These are phyloP conservation scores for Pogostemon cablin DNA, from an alignment of 257 asterid genomes.

Conservation along the genomic window DNA sequence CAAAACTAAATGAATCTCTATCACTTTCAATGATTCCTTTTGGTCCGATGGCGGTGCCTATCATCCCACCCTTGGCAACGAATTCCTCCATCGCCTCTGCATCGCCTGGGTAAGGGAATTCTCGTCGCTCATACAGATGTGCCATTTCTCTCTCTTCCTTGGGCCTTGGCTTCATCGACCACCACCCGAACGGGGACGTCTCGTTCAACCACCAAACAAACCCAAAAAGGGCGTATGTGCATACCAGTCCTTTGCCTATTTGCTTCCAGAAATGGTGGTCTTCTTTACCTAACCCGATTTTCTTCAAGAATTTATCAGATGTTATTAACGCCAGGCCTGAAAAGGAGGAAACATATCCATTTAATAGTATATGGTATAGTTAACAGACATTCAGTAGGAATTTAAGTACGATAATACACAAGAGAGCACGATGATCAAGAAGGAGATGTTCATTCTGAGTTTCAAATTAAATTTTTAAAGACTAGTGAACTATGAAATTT, in stretches of 20 bases:
- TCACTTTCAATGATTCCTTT: conserved; percentile 50
- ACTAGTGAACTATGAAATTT: too few species aligned
- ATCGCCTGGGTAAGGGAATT: conserved; percentile 88
- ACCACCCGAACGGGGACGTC: conserved; percentile 95
- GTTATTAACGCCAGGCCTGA: conserved; percentile 50
- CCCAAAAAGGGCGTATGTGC: conserved; percentile 79
- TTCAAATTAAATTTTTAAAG: too few species aligned
- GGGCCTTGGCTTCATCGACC: conserved; percentile 83
- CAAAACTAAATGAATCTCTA: conserved; percentile 29
- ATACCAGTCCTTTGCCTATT: conserved; percentile 68
- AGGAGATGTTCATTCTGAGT: too few species aligned
- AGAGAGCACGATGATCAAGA: conserved; percentile 9
- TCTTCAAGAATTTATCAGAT: conserved; percentile 62
- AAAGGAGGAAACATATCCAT: background rate
- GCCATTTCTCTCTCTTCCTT: conserved; percentile 85
- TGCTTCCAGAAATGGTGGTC: conserved; percentile 95
- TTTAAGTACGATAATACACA: background rate
- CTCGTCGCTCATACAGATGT: conserved; percentile 78
- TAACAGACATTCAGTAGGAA: background rate
- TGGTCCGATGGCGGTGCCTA: conserved; percentile 93
- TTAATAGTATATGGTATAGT: background rate
- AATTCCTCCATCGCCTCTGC: conserved; percentile 91
- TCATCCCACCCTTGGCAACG: conserved; percentile 87
- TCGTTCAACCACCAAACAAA: conserved; percentile 44
- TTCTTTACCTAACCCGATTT: conserved; percentile 79